Evolutionary conservation across 768 basidiomycete species (phyloP).

Genomic region (Aureoboletus auriporus): DNA sequence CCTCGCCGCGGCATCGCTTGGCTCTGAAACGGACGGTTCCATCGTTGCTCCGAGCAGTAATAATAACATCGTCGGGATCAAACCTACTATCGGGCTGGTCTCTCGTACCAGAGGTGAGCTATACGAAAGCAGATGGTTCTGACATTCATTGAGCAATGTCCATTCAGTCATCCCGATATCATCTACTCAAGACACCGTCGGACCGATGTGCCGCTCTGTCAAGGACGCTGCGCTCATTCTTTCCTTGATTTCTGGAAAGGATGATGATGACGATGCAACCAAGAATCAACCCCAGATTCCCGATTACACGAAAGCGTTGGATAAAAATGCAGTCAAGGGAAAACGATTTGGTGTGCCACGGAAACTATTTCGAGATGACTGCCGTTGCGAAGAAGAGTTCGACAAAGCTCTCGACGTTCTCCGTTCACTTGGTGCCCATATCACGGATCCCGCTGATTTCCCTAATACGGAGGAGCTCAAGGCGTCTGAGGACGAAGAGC

Average conservation of each 20-base stretch:
- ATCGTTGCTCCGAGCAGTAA: constrained; percentile 40
- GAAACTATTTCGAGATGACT: constrained; percentile 21
- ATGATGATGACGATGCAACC: constrained; percentile 50
- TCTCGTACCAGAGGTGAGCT: constrained; percentile 33
- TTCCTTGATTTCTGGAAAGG: constrained; percentile 49
- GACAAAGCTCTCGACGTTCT: constrained; percentile 36
- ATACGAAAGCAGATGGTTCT: not conserved
- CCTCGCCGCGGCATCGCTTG: constrained; percentile 39
- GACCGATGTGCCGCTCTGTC: constrained; percentile 52
- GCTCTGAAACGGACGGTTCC: constrained; percentile 48
- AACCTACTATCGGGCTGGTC: constrained; percentile 39
- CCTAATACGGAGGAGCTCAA: constrained; percentile 49
- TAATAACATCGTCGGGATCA: constrained; percentile 42
- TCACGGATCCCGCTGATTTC: constrained; percentile 62
- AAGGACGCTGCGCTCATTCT: constrained; percentile 55
- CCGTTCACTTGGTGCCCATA: constrained; percentile 38
- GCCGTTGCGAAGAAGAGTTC: constrained; percentile 33
- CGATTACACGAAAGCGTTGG: constrained; percentile 52
- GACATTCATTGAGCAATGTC: not conserved
- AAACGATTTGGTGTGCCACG: constrained; percentile 55
- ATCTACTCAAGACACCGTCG: constrained; percentile 54
- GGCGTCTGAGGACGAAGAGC: constrained; percentile 43
- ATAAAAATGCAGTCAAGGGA: constrained; percentile 43
- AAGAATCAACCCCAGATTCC: constrained; percentile 51
- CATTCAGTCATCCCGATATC: constrained; percentile 53